Evolutionary conservation across 192 early-diverging fungal species (phyloP).

Genomic region (Allomyces macrogynus): DNA sequence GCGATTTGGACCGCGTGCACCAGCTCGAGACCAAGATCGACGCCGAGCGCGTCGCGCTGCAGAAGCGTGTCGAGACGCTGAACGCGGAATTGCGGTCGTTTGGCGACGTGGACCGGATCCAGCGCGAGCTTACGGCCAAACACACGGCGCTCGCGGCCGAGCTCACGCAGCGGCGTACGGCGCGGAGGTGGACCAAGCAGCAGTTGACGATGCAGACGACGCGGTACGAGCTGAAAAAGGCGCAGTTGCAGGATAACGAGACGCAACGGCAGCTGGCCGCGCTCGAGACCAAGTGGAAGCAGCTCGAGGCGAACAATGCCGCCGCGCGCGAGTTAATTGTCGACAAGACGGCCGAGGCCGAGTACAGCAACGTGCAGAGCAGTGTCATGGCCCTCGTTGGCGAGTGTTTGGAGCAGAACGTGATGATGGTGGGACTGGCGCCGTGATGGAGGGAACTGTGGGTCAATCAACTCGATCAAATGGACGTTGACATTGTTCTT

Average conservation of each 20-base stretch:
- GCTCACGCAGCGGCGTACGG: slow-evolving; percentile 10
- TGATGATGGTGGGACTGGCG: no score
- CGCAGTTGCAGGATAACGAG: slow-evolving; percentile 31
- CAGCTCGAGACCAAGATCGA: slow-evolving; percentile 31
- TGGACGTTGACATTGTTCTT: no score
- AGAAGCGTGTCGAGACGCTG: slow-evolving; percentile 14
- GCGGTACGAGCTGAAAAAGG: slow-evolving; percentile 24
- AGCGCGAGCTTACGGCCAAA: slow-evolving; percentile 7
- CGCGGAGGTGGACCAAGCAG: slow-evolving; percentile 14
- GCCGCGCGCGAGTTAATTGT: slow-evolving; percentile 9
- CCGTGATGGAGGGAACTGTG: no score
- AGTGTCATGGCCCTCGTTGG: slow-evolving; percentile 22
- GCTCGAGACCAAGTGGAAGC: slow-evolving; percentile 25
- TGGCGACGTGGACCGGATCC: slow-evolving; percentile 21
- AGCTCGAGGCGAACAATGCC: slow-evolving; percentile 3
- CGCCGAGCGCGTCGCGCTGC: slow-evolving; percentile 22
- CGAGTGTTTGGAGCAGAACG: slow-evolving; percentile 6
- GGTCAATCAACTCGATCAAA: no score
- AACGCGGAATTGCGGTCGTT: slow-evolving; percentile 14
- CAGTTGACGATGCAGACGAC: slow-evolving; percentile 13
- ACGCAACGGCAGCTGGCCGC: slow-evolving; percentile 25
- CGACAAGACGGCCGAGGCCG: slow-evolving; percentile 29
- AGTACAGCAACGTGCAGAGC: slow-evolving; percentile 22
- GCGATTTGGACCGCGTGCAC: slow-evolving; percentile 37
- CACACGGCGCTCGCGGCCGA: slow-evolving; percentile 20